These are phyloP conservation scores for Trichoderma asperelloides DNA, from an alignment of 495 filamentous ascomycete genomes.

Conservation along the genomic window DNA sequence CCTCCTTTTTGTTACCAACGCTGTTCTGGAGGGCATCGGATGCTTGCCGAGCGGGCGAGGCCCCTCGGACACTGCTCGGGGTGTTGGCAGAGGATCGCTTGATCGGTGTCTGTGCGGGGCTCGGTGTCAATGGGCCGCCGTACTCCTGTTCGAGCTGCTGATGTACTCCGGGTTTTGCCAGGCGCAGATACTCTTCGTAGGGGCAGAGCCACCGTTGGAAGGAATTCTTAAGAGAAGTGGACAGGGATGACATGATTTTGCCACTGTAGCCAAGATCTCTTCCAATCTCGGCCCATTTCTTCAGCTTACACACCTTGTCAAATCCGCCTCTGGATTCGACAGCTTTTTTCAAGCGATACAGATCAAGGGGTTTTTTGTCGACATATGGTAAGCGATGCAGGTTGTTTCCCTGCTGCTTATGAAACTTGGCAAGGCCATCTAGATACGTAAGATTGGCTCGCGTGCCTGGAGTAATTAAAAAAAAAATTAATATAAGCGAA, in stretches of 20 bases:
- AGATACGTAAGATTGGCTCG: slow-evolving; percentile 94
- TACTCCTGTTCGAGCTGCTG: slow-evolving; percentile 89
- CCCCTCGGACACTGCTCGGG: slow-evolving; percentile 53
- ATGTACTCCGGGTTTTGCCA: slow-evolving; percentile 94
- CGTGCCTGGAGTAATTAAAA: slow-evolving; percentile 52
- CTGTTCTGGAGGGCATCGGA: slow-evolving; percentile 58
- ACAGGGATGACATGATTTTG: slow-evolving; percentile 99
- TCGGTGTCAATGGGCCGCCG: slow-evolving; percentile 87
- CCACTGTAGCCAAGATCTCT: slow-evolving; percentile 96
- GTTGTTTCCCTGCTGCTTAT: slow-evolving; percentile 92
- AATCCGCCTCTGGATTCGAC: slow-evolving; percentile 92
- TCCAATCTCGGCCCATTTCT: slow-evolving; percentile 99
- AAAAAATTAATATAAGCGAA: not conserved
- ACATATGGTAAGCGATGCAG: slow-evolving; percentile 91
- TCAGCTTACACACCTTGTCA: slow-evolving; percentile 88
- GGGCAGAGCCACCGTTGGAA: slow-evolving; percentile 93
- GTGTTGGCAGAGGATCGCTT: slow-evolving; percentile 67
- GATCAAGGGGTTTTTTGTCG: slow-evolving; percentile 92
- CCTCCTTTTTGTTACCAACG: slow-evolving; percentile 41
- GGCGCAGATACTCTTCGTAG: slow-evolving; percentile 88
- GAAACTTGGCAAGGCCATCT: slow-evolving; percentile 90
- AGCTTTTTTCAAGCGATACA: slow-evolving; percentile 94
- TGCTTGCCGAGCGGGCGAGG: slow-evolving; percentile 64
- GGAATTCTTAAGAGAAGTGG: slow-evolving; percentile 96
- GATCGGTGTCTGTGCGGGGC: slow-evolving; percentile 77